Evolutionary conservation across 352 stramenopile species (phyloP).

Genomic region (Phytophthora crassamura): DNA sequence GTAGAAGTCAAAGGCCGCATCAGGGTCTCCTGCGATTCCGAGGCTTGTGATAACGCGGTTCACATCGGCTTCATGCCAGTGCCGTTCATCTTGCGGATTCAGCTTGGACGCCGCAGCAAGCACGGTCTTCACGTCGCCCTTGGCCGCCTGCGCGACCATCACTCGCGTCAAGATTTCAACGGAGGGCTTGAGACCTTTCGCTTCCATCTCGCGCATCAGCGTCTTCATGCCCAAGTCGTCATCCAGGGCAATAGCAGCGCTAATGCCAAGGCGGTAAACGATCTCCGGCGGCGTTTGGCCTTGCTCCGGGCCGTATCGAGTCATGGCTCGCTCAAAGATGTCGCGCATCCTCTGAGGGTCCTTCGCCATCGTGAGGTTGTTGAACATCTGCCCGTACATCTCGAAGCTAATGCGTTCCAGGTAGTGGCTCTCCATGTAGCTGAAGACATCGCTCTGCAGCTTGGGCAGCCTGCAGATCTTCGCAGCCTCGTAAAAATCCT

Average conservation of each 20-base stretch:
- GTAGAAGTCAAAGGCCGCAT: slow-evolving; percentile 74
- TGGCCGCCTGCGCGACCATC: slow-evolving; percentile 50
- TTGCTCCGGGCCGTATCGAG: slow-evolving; percentile 34
- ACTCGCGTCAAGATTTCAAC: slow-evolving; percentile 55
- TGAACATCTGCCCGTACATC: slow-evolving; percentile 59
- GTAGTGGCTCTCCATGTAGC: slow-evolving; percentile 50
- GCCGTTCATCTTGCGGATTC: slow-evolving; percentile 30
- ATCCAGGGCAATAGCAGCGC: slow-evolving; percentile 44
- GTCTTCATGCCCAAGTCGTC: slow-evolving; percentile 39
- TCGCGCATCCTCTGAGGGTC: slow-evolving; percentile 27
- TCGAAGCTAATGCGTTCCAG: slow-evolving; percentile 37
- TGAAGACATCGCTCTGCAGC: slow-evolving; percentile 44
- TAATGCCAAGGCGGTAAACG: slow-evolving; percentile 65
- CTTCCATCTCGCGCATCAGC: slow-evolving; percentile 50
- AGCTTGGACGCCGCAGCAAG: slow-evolving; percentile 41
- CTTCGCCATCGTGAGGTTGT: slow-evolving; percentile 30
- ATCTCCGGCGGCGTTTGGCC: slow-evolving; percentile 48
- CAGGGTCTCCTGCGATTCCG: slow-evolving; percentile 39
- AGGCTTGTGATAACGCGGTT: slow-evolving; percentile 63
- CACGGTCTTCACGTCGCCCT: slow-evolving; percentile 41
- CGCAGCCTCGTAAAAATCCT: slow-evolving; percentile 46
- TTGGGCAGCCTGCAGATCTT: slow-evolving; percentile 33
- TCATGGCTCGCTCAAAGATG: slow-evolving; percentile 43
- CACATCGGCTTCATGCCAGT: slow-evolving; percentile 56
- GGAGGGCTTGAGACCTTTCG: slow-evolving; percentile 32